phyloP scores from a whole-genome alignment of 495 filamentous ascomycete genomes.

The Opeltia flavorubescens region DNA sequence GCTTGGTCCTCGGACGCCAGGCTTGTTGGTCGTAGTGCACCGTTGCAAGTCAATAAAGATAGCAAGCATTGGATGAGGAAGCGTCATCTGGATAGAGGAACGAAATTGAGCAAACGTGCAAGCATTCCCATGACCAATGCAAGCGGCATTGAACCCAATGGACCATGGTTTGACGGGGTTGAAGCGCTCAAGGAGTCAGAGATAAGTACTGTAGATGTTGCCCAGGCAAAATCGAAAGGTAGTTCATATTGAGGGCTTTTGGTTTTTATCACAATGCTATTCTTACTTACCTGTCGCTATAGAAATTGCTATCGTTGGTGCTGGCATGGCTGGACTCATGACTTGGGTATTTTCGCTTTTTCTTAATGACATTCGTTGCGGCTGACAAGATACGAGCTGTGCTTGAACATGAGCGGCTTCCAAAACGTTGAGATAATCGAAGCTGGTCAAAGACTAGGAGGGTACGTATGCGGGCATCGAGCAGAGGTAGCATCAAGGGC shows the following conservation, averaged over 20 bases:
- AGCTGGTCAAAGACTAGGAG: slow-evolving; percentile 33
- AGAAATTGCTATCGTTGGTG: slow-evolving; percentile 47
- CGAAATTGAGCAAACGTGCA: slow-evolving; percentile 13
- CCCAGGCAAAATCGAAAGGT: slow-evolving; percentile 31
- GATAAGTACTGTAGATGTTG: slow-evolving; percentile 34
- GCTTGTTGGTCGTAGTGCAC: slow-evolving; percentile 31
- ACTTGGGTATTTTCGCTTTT: slow-evolving; percentile 18
- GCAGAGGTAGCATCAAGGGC: slow-evolving; percentile 11
- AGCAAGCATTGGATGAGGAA: slow-evolving; percentile 13
- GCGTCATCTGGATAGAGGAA: slow-evolving; percentile 18
- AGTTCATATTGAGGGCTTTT: background rate
- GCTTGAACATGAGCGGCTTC: slow-evolving; percentile 38
- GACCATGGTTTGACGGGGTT: slow-evolving; percentile 60
- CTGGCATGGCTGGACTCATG: slow-evolving; percentile 57
- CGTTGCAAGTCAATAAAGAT: slow-evolving; percentile 19
- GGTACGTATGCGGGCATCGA: slow-evolving; percentile 9
- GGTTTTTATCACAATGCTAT: too few species aligned
- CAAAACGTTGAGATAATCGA: slow-evolving; percentile 43
- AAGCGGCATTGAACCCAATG: slow-evolving; percentile 40
- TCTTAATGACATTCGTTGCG: background rate
- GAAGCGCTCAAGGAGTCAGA: slow-evolving; percentile 42
- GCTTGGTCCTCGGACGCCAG: slow-evolving; percentile 29
- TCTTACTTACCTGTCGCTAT: slow-evolving; percentile 8
- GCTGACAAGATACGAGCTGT: slow-evolving; percentile 11
- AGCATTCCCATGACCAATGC: slow-evolving; percentile 31